Base-by-base conservation (phyloP, 1,284 basidiomycete species). In the Microbotryum silenes-acaulis region DNA sequence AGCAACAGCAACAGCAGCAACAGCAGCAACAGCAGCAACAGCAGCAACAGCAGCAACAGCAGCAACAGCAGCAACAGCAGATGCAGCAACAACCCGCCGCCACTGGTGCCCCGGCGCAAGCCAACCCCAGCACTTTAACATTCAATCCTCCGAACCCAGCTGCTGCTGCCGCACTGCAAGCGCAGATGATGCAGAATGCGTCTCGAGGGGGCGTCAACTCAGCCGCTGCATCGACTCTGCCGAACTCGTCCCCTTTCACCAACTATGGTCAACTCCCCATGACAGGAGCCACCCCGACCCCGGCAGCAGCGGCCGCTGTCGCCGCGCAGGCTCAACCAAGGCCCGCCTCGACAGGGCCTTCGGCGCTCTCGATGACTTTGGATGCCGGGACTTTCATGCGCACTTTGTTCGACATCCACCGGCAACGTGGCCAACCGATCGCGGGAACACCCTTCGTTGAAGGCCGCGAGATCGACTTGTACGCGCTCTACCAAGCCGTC, bases 371-470 rank as follows among this genome's bases (percentile, higher is more conserved):
- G 27, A 29, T 9, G 46, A 68, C 64, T 66, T 63, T 69, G 33
- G 66, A 64, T 33, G 67, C 67, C 14, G 55, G 62, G 48, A 55
- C 63, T 12, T 72, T 72, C 50, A 72, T 72, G 70, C 66, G 68
- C 51, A 61, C 58, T 2, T 49, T 72, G 18, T 66, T 70, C 54
- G 70, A 72, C 56, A 62, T 70, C 3, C 70, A 70, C 69, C 37
- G 62, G 44, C 65, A 65, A 23, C 62, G 70, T 4, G 69, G 67
- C n/a, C 66, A 70, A 37, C 69, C 70, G 47, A 65, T 72, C 61
- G 62, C 61, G 21, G 61, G 56, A 8, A 62, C 62, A 10, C 70
- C 70, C 14, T 57, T 18, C 45, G 59, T 69, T 21, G 67, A 72
- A 12, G 69, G 64, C 4, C 60, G 60, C n/a, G 67, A 69, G 52